Evolutionary conservation across 2,329 filamentous ascomycete genomes (phyloP).

Genomic region (Pyricularia sp.): DNA sequence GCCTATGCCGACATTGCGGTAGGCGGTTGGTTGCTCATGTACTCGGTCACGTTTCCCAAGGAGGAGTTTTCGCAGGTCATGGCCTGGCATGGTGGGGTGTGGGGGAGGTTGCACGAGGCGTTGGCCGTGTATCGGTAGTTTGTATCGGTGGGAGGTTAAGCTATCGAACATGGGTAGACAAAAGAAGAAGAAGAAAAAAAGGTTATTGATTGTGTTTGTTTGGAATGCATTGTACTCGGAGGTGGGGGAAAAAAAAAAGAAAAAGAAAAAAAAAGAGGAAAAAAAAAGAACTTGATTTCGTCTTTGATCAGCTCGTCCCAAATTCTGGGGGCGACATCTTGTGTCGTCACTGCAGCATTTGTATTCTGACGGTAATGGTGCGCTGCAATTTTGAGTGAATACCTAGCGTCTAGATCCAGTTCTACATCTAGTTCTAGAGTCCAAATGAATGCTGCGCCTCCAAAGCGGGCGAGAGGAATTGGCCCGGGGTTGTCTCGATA

Average conservation of each 20-base stretch:
- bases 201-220: not conserved
- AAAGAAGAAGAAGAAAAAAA: not conserved
- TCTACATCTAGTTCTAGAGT: too few species aligned
- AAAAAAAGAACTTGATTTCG: not conserved
- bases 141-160: not conserved
- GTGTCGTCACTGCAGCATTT: too few species aligned
- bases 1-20: constrained; percentile 45
- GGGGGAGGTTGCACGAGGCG: constrained; percentile 35
- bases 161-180: not conserved
- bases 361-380: too few species aligned
- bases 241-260: too few species aligned
- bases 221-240: not conserved
- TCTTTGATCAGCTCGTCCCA: not conserved
- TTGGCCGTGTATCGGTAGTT: constrained; percentile 17
- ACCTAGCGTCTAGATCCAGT: too few species aligned
- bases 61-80: constrained; percentile 33
- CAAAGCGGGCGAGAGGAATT: not conserved
- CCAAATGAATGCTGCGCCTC: too few species aligned
- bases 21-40: constrained; percentile 41
- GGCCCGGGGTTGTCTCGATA: not conserved
- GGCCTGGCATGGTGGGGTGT: constrained; percentile 36
- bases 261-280: not conserved
- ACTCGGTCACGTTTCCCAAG: constrained; percentile 22
- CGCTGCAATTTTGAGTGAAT: too few species aligned
- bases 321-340: not conserved